These are phyloP conservation scores for Centrapalus pauciflorus DNA, from an alignment of 129 eudicot genomes.

Conservation along the genomic window DNA sequence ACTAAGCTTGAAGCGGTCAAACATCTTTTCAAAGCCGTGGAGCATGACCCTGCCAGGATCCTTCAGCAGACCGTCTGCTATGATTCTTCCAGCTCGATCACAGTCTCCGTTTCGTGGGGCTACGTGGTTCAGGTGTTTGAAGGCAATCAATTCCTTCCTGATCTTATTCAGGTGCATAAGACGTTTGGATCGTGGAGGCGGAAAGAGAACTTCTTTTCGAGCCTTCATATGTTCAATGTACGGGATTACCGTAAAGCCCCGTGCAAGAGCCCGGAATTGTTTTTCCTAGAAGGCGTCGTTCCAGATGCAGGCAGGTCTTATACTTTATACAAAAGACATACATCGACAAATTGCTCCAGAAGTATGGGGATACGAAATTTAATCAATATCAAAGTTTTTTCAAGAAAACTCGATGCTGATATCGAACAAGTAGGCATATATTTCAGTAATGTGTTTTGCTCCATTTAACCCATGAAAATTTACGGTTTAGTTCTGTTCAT, in stretches of 20 bases:
- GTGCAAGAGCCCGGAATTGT: constrained; percentile 52
- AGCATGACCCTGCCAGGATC: constrained; percentile 51
- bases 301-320: constrained; percentile 25
- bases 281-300: constrained; percentile 45
- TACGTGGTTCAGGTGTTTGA: constrained; percentile 68
- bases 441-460: neutral
- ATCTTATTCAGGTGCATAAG: constrained; percentile 45
- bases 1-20: constrained; percentile 41
- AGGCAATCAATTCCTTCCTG: constrained; percentile 64
- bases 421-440: constrained; percentile 16
- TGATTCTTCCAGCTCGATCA: constrained; percentile 44
- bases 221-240: constrained; percentile 58
- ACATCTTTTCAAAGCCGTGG: constrained; percentile 59
- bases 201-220: constrained; percentile 30
- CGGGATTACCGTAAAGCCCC: constrained; percentile 42
- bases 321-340: constrained; percentile 39
- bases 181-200: constrained; percentile 69
- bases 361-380: constrained; percentile 24
- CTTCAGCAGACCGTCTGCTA: constrained; percentile 83
- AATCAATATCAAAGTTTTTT: constrained; percentile 39
- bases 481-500: neutral
- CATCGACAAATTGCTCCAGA: constrained; percentile 37
- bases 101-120: constrained; percentile 78
- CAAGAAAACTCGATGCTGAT: constrained; percentile 28
- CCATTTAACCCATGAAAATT: neutral